A percentile compares a stretch with the other conserved stretches of the same genome.
phyloP scores from a whole-genome alignment of 2,329 filamentous ascomycete species.

The Fusarium sp. region DNA sequence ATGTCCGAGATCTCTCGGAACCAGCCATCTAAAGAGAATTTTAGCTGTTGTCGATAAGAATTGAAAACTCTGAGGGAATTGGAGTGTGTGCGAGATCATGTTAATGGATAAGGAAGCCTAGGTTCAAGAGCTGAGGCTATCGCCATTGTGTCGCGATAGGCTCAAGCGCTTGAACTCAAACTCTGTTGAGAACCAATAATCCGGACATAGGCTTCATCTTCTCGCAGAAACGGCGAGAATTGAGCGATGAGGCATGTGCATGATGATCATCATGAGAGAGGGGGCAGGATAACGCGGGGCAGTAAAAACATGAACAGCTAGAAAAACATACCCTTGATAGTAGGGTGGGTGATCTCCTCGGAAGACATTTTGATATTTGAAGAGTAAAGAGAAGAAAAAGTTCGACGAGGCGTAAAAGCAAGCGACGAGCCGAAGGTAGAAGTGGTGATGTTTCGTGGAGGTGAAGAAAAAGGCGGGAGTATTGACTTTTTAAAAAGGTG shows the following conservation, averaged over 20 bases:
- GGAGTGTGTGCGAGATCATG: not conserved
- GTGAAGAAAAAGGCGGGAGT: slow-evolving; percentile 40
- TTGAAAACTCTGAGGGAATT: slow-evolving; percentile 14
- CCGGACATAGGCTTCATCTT: not conserved
- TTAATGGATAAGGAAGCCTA: not conserved
- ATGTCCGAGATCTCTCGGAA: slow-evolving; percentile 99
- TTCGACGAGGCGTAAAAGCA: slow-evolving; percentile 10
- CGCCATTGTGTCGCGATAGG: not conserved
- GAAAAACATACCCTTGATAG: slow-evolving; percentile 74
- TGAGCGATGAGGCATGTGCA: not conserved
- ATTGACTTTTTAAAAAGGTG: slow-evolving; percentile 38
- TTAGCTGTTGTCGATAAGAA: slow-evolving; percentile 19
- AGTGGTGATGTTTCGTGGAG: slow-evolving; percentile 30
- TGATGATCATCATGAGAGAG: slow-evolving; percentile 45
- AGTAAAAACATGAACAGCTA: slow-evolving; percentile 9
- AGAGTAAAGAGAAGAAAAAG: slow-evolving; percentile 12
- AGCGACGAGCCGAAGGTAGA: slow-evolving; percentile 33
- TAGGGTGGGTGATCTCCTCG: slow-evolving; percentile 77
- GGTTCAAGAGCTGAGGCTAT: not conserved
- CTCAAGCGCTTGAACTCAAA: not conserved
- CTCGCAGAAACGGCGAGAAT: not conserved
- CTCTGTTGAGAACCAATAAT: not conserved
- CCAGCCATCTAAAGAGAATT: slow-evolving; percentile 84
- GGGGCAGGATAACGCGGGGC: slow-evolving; percentile 44
- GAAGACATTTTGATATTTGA: slow-evolving; percentile 63